Conservation (phyloP, 345 rosid species). For the Crucihimalaya himalaica region DNA sequence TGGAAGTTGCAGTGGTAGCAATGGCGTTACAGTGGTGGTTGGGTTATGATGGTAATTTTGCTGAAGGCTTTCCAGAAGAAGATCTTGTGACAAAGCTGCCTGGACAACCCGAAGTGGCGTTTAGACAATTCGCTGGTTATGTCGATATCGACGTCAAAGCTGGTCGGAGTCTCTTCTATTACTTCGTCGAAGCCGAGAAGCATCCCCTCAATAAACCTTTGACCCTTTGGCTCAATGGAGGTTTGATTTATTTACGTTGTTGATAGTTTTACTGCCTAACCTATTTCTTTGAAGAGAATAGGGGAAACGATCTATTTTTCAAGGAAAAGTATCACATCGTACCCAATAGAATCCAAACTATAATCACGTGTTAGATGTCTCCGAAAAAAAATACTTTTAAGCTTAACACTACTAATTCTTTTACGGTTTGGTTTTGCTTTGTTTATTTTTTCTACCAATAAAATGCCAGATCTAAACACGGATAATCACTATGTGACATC, state of each 20-base stretch:
- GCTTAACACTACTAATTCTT: no score
- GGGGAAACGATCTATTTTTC: no score
- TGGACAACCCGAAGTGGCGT: conserved; percentile 76
- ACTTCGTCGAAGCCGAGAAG: conserved; percentile 81
- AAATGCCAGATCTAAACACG: no score
- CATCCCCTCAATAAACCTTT: conserved; percentile 67
- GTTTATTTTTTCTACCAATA: no score
- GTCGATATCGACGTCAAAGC: conserved; percentile 69
- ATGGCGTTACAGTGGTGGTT: conserved; percentile 26
- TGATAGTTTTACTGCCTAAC: neutral
- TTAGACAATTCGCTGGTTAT: conserved; percentile 82
- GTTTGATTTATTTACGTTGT: conserved; percentile 37
- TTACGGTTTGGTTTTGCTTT: no score
- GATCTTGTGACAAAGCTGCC: conserved; percentile 79
- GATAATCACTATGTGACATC: no score
- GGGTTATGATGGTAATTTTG: conserved; percentile 34
- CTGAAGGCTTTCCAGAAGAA: conserved; percentile 60
- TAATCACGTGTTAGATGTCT: no score
- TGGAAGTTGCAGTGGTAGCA: conserved; percentile 37
- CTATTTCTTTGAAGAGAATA: conserved; percentile 1
- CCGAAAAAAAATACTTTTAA: no score
- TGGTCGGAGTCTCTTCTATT: conserved; percentile 89
- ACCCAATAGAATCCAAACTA: no score
- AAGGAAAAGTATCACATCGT: no score
- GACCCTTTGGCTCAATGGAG: conserved; percentile 96